Evolutionary conservation across 2,329 filamentous ascomycete genomes (phyloP), one percentile per base, ranked within the genome.

Genomic region (Aspergillaceae sp.): DNA sequence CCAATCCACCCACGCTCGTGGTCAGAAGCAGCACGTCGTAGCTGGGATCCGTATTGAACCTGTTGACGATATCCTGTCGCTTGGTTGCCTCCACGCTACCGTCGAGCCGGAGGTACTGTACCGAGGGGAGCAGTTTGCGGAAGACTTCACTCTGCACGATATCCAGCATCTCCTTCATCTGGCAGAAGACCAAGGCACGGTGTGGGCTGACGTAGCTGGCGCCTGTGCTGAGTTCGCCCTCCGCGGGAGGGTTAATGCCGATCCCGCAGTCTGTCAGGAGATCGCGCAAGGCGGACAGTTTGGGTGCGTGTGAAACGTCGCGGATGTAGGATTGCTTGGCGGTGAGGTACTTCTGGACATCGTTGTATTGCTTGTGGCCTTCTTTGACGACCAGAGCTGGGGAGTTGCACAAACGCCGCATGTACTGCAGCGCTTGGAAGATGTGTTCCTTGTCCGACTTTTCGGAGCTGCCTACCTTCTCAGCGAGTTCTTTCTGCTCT

Each of bases 131-230:
- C 69, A 97, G 77, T 60, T 86, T 85, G 65, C 87, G 88, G 35
- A 98, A 72, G 1, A 98, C 92, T 48, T 91, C 90, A 58, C 86
- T 88, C 63, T 97, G 90, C 2, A 98, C 94, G 80, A 98, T 97
- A 66, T 98, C 92, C 27, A 98, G 77, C 94, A 98, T 98, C 67
- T 98, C 92, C 70, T 98, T 98, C 88, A 98, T 96, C 66, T 98
- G 92, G 60, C 92, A 98, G 75, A 98, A 98, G 55, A 98, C 86
- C 29, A 98, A 79, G 0, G 92, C 94, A 40, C 92, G 87, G 64
- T 98, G 92, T 29, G 91, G 92, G 51, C 92, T 95, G 64, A 98
- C 94, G 36, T 90, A 94, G 65, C 87, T 80, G 42, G 79, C 76
- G 48, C 76, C 78, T 1, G 78, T 74, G 10, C 77, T 76, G 8